Conservation (phyloP, 164 flowering plant species). For the Cinnamomum micranthum region DNA sequence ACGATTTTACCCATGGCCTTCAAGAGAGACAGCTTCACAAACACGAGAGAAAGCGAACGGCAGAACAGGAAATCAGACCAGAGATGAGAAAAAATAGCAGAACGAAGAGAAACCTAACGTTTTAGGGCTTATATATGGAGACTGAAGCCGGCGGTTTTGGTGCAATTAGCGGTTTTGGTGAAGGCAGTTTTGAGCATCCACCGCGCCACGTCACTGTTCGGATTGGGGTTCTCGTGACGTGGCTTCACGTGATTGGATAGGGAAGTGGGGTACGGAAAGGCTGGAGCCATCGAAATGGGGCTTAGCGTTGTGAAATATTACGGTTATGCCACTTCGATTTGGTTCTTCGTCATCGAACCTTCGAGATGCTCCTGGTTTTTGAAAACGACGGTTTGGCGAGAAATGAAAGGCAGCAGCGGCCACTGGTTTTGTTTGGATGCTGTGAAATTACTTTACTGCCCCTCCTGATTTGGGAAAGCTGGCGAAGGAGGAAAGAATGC, state of each 20-base stretch:
- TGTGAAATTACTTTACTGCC: background rate
- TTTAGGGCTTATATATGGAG: background rate
- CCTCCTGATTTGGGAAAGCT: background rate
- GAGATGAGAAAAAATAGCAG: background rate
- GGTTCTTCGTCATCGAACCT: background rate
- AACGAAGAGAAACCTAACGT: too few relatives aligned
- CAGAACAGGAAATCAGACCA: background rate
- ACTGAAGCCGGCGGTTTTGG: too few relatives aligned
- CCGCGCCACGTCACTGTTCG: background rate
- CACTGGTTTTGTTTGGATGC: background rate
- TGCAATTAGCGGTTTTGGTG: background rate
- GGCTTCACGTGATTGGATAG: background rate
- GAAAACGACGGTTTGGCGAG: background rate
- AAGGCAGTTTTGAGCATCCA: background rate
- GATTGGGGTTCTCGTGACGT: background rate
- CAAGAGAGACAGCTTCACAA: background rate
- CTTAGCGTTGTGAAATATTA: background rate
- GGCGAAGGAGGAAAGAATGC: background rate
- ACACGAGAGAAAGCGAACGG: background rate
- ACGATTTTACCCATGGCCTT: slow-evolving; percentile 13
- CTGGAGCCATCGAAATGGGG: background rate
- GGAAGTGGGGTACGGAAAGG: background rate
- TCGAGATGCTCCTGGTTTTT: background rate
- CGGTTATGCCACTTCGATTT: background rate
- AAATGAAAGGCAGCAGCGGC: background rate